These are phyloP conservation scores for Raffaelea arxii DNA, from an alignment of 2,329 filamentous ascomycete genomes.

Conservation along the genomic window DNA sequence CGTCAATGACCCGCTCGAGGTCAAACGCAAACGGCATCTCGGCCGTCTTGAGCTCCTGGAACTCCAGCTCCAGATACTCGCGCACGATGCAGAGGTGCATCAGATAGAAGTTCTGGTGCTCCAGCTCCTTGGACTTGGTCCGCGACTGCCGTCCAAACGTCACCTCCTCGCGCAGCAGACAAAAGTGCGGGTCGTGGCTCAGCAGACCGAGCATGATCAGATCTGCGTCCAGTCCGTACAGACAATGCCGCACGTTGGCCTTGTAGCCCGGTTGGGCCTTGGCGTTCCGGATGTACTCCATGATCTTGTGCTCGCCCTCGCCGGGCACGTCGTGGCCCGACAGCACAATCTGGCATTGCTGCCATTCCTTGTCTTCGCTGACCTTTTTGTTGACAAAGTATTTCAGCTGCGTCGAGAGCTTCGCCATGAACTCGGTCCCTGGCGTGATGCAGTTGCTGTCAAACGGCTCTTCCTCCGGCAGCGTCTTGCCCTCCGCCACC, in stretches of 20 bases:
- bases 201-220: constrained; percentile 96
- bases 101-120: constrained; percentile 97
- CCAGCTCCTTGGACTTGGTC: constrained; percentile 87
- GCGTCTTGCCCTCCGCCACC: constrained; percentile 74
- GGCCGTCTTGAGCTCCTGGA: constrained; percentile 77
- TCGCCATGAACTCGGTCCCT: constrained; percentile 94
- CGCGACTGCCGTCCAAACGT: constrained; percentile 87
- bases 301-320: constrained; percentile 98
- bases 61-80: constrained; percentile 94
- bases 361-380: constrained; percentile 94
- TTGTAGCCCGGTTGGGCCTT: constrained; percentile 93
- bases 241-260: constrained; percentile 86
- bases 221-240: constrained; percentile 95
- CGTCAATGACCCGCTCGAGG: constrained; percentile 93
- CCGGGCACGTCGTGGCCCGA: constrained; percentile 97
- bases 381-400: constrained; percentile 99
- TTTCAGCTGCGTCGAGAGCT: constrained; percentile 84
- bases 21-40: constrained; percentile 72
- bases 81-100: constrained; percentile 96
- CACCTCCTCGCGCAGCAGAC: constrained; percentile 90
- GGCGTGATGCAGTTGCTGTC: constrained; percentile 99
- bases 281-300: constrained; percentile 98
- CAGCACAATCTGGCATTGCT: constrained; percentile 88
- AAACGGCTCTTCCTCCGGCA: constrained; percentile 92
- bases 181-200: constrained; percentile 97